phyloP scores from a whole-genome alignment of 192 early-diverging fungal genomes.

The Coemansia sp. region DNA sequence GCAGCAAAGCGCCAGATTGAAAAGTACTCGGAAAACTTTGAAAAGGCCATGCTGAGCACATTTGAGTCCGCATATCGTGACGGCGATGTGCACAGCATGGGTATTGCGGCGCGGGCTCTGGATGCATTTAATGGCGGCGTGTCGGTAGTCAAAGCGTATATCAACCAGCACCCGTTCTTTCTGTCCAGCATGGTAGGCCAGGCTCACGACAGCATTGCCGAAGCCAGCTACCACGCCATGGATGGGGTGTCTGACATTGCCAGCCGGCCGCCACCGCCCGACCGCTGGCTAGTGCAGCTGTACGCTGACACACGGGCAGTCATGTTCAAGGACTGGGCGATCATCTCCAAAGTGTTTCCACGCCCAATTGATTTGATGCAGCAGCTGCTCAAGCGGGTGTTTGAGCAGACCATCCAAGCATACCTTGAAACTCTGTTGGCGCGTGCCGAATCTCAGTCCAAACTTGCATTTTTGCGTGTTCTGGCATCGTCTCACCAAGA shows the following conservation, averaged over 20 bases:
- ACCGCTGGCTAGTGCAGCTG: conserved; percentile 70
- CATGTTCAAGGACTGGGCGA: conserved; percentile 81
- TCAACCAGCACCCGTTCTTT: conserved; percentile 97
- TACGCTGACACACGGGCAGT: conserved; percentile 81
- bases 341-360: conserved; percentile 93
- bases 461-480: conserved; percentile 77
- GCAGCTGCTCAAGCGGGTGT: conserved; percentile 89
- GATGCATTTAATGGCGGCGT: conserved; percentile 95
- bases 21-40: conserved; percentile 88
- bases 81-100: conserved; percentile 68
- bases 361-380: conserved; percentile 88
- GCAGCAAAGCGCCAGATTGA: conserved; percentile 84
- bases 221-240: conserved; percentile 48
- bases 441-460: conserved; percentile 66
- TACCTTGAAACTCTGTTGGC: conserved; percentile 79
- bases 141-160: conserved; percentile 90
- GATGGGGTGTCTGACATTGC: conserved; percentile 46
- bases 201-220: conserved; percentile 50
- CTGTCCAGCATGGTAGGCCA: conserved; percentile 75
- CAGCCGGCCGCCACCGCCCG: conserved; percentile 60
- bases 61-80: conserved; percentile 86
- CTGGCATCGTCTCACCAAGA: conserved; percentile 70
- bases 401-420: conserved; percentile 94
- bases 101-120: conserved; percentile 77
- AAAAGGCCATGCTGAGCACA: conserved; percentile 79